These are phyloP conservation scores for Pseudogymnoascus sp. DNA, from an alignment of 2,329 filamentous ascomycete species.

Conservation along the genomic window DNA sequence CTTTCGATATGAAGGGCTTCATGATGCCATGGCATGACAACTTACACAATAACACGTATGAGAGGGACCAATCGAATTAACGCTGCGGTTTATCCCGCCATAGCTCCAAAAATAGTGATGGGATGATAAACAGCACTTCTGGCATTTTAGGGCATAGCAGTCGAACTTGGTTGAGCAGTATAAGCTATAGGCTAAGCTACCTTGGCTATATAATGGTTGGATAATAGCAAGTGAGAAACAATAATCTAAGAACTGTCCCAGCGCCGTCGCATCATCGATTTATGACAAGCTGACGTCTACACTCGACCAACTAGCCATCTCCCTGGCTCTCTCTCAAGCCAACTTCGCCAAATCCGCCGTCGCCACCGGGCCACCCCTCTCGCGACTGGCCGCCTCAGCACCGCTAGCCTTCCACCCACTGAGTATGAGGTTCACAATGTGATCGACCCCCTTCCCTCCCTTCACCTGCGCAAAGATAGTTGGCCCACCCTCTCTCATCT, in stretches of 20 bases:
- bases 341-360: constrained; percentile 30
- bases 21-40: neutral
- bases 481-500: constrained; percentile 91
- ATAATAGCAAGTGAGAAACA: neutral
- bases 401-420: constrained; percentile 91
- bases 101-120: neutral
- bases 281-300: neutral
- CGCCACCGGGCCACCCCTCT: constrained; percentile 46
- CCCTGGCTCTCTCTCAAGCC: neutral
- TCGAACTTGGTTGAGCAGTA: neutral
- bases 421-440: constrained; percentile 79
- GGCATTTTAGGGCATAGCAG: neutral
- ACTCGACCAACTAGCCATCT: neutral
- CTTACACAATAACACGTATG: neutral
- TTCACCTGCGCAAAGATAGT: constrained; percentile 98
- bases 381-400: constrained; percentile 52
- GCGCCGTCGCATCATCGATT: neutral
- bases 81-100: neutral
- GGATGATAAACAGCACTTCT: neutral
- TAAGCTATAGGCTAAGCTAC: neutral
- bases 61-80: no score
- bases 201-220: neutral
- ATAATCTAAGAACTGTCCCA: neutral
- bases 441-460: constrained; percentile 72
- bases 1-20: neutral